Base-by-base conservation (phyloP, 164 flowering plant genomes). In the Santalum album region DNA sequence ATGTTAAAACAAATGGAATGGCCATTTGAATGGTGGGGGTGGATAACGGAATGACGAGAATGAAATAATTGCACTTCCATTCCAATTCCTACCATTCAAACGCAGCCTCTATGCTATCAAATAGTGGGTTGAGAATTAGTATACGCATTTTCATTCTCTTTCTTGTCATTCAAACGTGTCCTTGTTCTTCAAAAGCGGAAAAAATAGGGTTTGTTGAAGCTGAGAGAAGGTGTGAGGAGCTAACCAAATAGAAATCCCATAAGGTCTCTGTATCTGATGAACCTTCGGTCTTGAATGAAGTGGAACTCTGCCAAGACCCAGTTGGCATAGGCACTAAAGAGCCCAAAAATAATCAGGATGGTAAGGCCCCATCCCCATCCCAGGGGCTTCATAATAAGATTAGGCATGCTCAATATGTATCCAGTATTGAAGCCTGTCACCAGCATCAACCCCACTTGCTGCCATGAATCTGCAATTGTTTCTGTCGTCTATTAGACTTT, bases 181-280 rank as follows among this genome's bases (percentile, higher is more conserved):
- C n/a, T 29, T 29, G 34, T 29, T 3, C 6, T 4, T 3, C 34
- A 29, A 29, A 29, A 29, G 34, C 9, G 34, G 34, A 29, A 3
- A 29, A 29, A 3, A 3, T 29, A 3, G 4, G 4, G 4, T 29
- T 29, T 29, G 6, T 29, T 29, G 9, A 29, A 29, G 4, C 6
- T 29, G 29, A 27, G n/a, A 17, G 2, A n/a, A 3, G 47, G 47
- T 11, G 54, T 45, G 25, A 1, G 4, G 32, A 12, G 42, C 67
- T 62, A 25, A 77, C 87, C 80, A 62, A 60, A 79, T 12, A 75
- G 57, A 59, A 46, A 69, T 2, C 82, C 84, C 73, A 74, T 74
- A 18, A 82, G 62, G 47, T 79, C 87, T 70, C 87, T 68, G 55
- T 82, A 82, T 72, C 87, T 66, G 56, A 82, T 75, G 69, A 71